phyloP scores from a whole-genome alignment of 2,329 filamentous ascomycete genomes.

The Exophiala mesophila region DNA sequence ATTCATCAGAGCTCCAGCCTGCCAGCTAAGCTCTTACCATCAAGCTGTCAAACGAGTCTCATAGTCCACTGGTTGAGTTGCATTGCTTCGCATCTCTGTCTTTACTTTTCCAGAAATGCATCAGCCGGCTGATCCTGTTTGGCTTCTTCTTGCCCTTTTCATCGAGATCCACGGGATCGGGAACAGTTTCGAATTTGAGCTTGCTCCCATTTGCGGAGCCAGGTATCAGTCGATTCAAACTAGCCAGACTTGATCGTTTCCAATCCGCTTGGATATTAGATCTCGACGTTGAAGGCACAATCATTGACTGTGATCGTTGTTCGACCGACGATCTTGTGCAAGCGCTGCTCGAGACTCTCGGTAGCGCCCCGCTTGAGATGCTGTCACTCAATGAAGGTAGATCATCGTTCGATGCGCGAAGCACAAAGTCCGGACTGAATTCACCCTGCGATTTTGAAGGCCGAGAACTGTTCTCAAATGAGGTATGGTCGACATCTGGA shows the following conservation, averaged over 20 bases:
- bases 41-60: conserved; percentile 16
- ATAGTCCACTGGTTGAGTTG: neutral
- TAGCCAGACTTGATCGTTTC: conserved; percentile 46
- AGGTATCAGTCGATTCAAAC: conserved; percentile 44
- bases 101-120: conserved; percentile 47
- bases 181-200: conserved; percentile 28
- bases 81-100: conserved; percentile 37
- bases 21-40: conserved; percentile 16
- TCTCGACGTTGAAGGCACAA: conserved; percentile 37
- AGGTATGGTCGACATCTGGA: conserved; percentile 38
- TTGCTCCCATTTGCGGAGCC: conserved; percentile 38
- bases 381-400: conserved; percentile 48
- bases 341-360: conserved; percentile 41
- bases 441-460: conserved; percentile 35
- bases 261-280: conserved; percentile 31
- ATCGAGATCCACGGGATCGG: conserved; percentile 37
- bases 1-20: conserved; percentile 15
- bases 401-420: conserved; percentile 44
- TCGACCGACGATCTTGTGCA: conserved; percentile 36
- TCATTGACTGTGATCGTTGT: conserved; percentile 43
- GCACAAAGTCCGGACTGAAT: conserved; percentile 31
- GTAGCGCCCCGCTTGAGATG: conserved; percentile 42
- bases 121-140: conserved; percentile 43
- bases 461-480: conserved; percentile 38
- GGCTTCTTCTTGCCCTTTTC: conserved; percentile 40